These are phyloP conservation scores for Hydrangea macrophylla DNA, from an alignment of 148 eudicot species.

Conservation along the genomic window DNA sequence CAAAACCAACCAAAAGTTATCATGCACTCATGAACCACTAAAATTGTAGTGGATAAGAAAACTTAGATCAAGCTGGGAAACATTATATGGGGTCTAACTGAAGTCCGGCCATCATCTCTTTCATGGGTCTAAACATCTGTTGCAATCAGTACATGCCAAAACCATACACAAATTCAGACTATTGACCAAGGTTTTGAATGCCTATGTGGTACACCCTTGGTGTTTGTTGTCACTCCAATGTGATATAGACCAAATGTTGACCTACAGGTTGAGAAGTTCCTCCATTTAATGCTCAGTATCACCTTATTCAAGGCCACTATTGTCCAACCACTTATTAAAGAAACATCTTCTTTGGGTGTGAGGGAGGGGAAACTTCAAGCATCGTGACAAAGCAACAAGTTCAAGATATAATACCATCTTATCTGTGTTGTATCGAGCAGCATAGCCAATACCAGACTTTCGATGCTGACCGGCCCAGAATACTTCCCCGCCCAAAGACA, in stretches of 20 bases:
- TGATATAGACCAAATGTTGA: not conserved
- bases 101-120: not conserved
- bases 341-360: no score
- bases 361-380: not conserved
- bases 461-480: slow-evolving; percentile 95
- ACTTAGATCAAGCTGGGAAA: not conserved
- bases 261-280: not conserved
- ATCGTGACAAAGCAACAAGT: not conserved
- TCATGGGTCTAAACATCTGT: not conserved
- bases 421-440: slow-evolving; percentile 84
- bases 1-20: not conserved
- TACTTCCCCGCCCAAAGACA: slow-evolving; percentile 91
- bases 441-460: slow-evolving; percentile 88
- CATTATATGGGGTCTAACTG: not conserved
- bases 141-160: not conserved
- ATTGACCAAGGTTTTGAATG: no score
- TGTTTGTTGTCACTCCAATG: no score
- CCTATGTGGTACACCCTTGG: no score
- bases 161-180: not conserved
- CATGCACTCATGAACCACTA: not conserved
- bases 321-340: no score
- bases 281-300: not conserved
- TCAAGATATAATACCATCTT: slow-evolving; percentile 56
- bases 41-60: not conserved
- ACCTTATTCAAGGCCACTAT: not conserved